phyloP scores from a whole-genome alignment of 2,329 filamentous ascomycete genomes.

The Parasarocladium wereldwijsianum region DNA sequence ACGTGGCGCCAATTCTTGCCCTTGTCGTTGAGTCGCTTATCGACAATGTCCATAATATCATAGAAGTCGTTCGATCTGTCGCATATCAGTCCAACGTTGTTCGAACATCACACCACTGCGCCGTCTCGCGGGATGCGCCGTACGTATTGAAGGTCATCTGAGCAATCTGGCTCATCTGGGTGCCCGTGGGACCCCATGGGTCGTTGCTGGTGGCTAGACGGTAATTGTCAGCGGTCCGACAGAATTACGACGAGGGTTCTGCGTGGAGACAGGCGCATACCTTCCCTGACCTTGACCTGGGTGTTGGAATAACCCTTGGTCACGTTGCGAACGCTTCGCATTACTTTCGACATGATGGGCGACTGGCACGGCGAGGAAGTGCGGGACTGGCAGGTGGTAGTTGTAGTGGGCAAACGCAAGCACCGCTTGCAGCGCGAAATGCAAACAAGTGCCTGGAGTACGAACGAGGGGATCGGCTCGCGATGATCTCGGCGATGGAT shows the following conservation, averaged over 20 bases:
- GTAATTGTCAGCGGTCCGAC: conserved; percentile 9
- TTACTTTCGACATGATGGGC: conserved; percentile 79
- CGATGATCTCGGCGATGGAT: neutral
- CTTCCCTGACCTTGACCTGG: conserved; percentile 97
- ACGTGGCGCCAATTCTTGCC: conserved; percentile 99
- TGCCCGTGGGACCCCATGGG: conserved; percentile 93
- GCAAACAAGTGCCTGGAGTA: no score
- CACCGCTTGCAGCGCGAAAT: no score
- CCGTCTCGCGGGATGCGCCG: conserved; percentile 16
- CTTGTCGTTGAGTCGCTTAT: conserved; percentile 97
- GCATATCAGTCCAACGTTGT: neutral
- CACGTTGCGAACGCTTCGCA: conserved; percentile 96
- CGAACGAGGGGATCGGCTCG: neutral
- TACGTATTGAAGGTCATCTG: conserved; percentile 97
- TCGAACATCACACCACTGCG: neutral
- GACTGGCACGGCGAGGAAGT: conserved; percentile 8
- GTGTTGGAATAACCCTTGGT: conserved; percentile 96
- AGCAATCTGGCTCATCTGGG: conserved; percentile 97
- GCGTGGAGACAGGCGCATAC: conserved; percentile 28
- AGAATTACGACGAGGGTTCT: conserved; percentile 16
- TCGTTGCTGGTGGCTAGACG: conserved; percentile 90
- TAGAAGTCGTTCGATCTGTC: conserved; percentile 87
- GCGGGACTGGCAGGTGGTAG: neutral
- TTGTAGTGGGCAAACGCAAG: no score
- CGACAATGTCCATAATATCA: conserved; percentile 99